A percentile compares a stretch with the other conserved stretches of the same genome.
Evolutionary conservation across 805 yeast genomes (phyloP).

Genomic region (Ogataea sp.): DNA sequence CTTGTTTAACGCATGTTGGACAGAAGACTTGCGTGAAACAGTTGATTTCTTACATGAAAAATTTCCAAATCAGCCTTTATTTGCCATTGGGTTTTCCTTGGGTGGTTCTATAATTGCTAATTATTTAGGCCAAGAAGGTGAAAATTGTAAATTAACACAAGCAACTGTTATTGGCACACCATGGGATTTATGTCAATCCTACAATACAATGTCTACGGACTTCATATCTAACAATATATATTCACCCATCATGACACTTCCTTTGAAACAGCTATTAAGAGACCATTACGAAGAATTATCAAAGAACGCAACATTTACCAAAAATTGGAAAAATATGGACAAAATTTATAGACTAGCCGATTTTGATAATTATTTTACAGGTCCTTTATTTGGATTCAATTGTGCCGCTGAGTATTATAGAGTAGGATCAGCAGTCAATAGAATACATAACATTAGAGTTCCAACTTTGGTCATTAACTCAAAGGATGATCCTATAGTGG

Average conservation of each 20-base stretch:
- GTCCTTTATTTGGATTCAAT: slow-evolving; percentile 56
- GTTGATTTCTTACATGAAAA: slow-evolving; percentile 38
- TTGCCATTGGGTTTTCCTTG: slow-evolving; percentile 70
- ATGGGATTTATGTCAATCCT: slow-evolving; percentile 60
- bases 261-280: slow-evolving; percentile 33
- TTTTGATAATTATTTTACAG: slow-evolving; percentile 62
- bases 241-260: slow-evolving; percentile 42
- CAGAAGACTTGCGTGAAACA: slow-evolving; percentile 56
- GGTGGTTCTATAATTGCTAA: slow-evolving; percentile 71
- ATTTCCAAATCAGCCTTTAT: slow-evolving; percentile 58
- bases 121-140: slow-evolving; percentile 60
- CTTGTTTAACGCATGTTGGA: slow-evolving; percentile 64
- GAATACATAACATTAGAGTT: slow-evolving; percentile 43
- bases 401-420: slow-evolving; percentile 60
- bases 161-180: slow-evolving; percentile 61
- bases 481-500: slow-evolving; percentile 68
- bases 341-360: slow-evolving; percentile 32
- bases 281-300: slow-evolving; percentile 32
- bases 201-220: slow-evolving; percentile 32
- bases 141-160: slow-evolving; percentile 35
- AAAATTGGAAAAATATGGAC: slow-evolving; percentile 12
- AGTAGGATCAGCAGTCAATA: slow-evolving; percentile 47
- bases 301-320: slow-evolving; percentile 19
- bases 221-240: slow-evolving; percentile 38
- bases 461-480: slow-evolving; percentile 63